These are phyloP conservation scores for Chenopodium berlandieri DNA, from an alignment of 148 eudicot genomes.

Conservation along the genomic window DNA sequence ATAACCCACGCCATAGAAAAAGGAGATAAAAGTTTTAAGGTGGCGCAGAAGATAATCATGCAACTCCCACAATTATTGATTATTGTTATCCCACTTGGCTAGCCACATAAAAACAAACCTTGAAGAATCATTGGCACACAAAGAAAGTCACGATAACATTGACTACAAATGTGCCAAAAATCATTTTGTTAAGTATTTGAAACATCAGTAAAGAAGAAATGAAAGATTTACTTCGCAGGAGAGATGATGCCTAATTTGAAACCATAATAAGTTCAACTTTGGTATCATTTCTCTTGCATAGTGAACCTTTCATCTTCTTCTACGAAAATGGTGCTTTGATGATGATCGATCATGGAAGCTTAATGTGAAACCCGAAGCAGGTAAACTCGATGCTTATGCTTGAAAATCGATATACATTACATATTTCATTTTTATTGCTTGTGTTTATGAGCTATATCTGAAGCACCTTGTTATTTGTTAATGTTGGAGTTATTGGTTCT, in stretches of 20 bases:
- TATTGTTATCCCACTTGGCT: not conserved
- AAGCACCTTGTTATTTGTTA: too few species aligned
- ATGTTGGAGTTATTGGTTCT: too few species aligned
- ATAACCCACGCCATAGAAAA: too few species aligned
- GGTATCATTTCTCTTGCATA: constrained; percentile 2
- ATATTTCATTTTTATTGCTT: too few species aligned
- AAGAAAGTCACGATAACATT: too few species aligned
- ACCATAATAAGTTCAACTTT: not conserved
- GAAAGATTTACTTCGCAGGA: constrained; percentile 5
- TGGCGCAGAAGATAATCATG: too few species aligned
- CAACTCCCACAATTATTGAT: not conserved
- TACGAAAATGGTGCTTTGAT: not conserved
- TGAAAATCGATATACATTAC: too few species aligned
- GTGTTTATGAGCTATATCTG: too few species aligned
- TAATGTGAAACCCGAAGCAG: too few species aligned
- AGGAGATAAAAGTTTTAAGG: too few species aligned
- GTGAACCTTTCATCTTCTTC: not conserved
- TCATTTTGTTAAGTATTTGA: not conserved
- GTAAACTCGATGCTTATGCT: too few species aligned
- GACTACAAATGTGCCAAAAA: not conserved
- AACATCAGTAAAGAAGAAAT: not conserved
- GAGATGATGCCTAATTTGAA: constrained; percentile 1
- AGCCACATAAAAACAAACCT: not conserved
- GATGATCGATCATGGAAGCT: not conserved
- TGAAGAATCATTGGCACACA: not conserved